Evolutionary conservation across 176 grass and related monocot genomes (phyloP), one percentile per base, ranked within the genome.

Genomic region (Aegilops umbellulata): DNA sequence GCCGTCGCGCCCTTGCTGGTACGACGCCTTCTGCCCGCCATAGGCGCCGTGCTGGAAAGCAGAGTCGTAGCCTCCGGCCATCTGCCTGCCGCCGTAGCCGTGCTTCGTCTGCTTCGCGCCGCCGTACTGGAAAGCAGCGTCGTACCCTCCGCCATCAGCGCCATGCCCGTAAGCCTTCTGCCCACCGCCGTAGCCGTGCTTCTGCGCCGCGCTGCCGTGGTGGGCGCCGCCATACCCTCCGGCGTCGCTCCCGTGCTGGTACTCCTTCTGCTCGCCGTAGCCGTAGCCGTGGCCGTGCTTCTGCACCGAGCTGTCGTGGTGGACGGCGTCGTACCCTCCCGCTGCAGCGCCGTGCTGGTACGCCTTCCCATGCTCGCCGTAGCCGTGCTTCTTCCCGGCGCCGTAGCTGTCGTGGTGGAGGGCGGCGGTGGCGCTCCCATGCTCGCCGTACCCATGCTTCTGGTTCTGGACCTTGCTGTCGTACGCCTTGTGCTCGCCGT

Each of bases 231-330:
- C 69, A 42, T 86, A 86, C 20, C 73, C 60, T 3, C 44, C 61
- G 22, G n/a, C 69, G 22, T 25, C 75, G 70, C 12, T 23, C 71
- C 60, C 71, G 7, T 84, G 9, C 69, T 71, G 34, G 83, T 85
- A 71, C 62, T 23, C 71, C 16, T 49, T 27, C 7, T 51, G 72
- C 72, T 36, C 67, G 19, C 44, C 25, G 23, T 27, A 23, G 62
- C 62, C 41, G 41, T 42, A 12, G 41, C 44, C 25, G 23, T 27
- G 17, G 62, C 62, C 41, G 41, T 42, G 3, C 10, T 26, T 65
- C 20, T 84, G 19, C 76, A 15, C n/a, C 4, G 60, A 20, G 1
- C 58, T 17, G 2, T 70, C 17, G 23, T 82, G 61, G 31, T 76
- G 14, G 7, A 13, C 24, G 23, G 29, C 8, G 17, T 4, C 51